Base-by-base conservation (phyloP, 2,329 filamentous ascomycete genomes). In the Cordyceps farinosa region DNA sequence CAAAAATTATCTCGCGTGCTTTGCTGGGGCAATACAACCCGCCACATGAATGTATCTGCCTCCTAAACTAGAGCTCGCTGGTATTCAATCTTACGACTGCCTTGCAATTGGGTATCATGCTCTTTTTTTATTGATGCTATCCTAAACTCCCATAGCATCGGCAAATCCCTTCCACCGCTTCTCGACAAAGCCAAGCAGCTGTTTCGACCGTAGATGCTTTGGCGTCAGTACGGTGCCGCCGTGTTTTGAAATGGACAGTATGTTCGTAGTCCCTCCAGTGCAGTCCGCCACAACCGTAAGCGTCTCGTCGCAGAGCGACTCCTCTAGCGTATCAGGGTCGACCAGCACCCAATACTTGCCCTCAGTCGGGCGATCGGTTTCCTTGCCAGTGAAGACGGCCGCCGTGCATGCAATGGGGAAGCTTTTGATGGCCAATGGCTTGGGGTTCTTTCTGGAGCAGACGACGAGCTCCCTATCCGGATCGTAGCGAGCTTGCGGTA, bases 251-350 rank as follows among this genome's bases (percentile, higher is more conserved):
- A 98, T 82, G 56, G 84, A 85, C 67, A 91, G 69, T 22, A 96
- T 80, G 69, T 82, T 83, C 3, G 80, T 82, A 56, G 80, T 77
- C 1, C 79, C 83, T n/a, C 72, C 70, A 13, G 73, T 77, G 64
- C 79, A 79, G 72, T 94, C 90, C n/a, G 97, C 85, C 55, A 95
- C 87, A 40, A 97, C 79, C 3, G 88, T 93, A n/a, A 95, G 80
- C n/a, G 77, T 84, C 80, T 99, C 95, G 65, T 87, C 82, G 72
- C 92, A 96, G 50, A 96, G 77, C 9, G 84, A 85, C 78, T 98
- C 95, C 78, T 99, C 95, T 69, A 96, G 89, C 29, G 87, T 85
- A 77, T 99, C 95, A 2, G 92, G 92, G 77, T 99, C 95, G 7
- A 90, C 86, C 63, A 99, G 77, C 3, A 97, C 79, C 91, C 92